phyloP scores from a whole-genome alignment of 805 yeast species.

The Candida germanica region DNA sequence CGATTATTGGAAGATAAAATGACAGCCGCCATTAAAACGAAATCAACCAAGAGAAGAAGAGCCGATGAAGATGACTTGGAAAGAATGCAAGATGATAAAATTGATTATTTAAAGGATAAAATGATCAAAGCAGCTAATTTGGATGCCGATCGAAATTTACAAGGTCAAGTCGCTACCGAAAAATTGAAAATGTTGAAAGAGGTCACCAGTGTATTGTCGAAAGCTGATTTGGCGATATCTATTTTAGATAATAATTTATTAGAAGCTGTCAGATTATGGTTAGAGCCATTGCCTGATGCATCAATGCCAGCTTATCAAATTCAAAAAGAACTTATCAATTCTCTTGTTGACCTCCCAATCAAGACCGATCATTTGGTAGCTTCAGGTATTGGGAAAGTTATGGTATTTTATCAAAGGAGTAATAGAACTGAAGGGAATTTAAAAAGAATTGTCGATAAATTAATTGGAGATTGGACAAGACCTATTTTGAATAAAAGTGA shows the following conservation, averaged over 20 bases:
- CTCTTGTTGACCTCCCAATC: conserved; percentile 78
- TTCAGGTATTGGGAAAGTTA: conserved; percentile 88
- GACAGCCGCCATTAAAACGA: conserved; percentile 70
- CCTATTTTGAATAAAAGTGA: conserved; percentile 96
- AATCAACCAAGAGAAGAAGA: conserved; percentile 57
- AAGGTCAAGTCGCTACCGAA: conserved; percentile 67
- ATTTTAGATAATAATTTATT: conserved; percentile 89
- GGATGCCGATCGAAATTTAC: conserved; percentile 60
- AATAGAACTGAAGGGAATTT: conserved; percentile 83
- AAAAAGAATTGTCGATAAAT: conserved; percentile 83
- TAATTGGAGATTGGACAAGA: conserved; percentile 97
- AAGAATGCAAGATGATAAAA: conserved; percentile 89
- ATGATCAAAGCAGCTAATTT: conserved; percentile 86
- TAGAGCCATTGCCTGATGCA: conserved; percentile 97
- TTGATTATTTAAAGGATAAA: conserved; percentile 74
- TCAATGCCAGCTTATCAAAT: conserved; percentile 97
- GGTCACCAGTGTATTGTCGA: conserved; percentile 71
- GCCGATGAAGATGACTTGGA: conserved; percentile 92
- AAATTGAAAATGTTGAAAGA: conserved; percentile 78
- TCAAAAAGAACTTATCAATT: conserved; percentile 78
- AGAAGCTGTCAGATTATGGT: conserved; percentile 93
- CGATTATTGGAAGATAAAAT: conserved; percentile 77
- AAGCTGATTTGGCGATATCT: conserved; percentile 85
- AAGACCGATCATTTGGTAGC: conserved; percentile 95
- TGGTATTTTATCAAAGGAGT: conserved; percentile 88